phyloP scores from a whole-genome alignment of 805 yeast species.

The Saturnispora gosingensis region DNA sequence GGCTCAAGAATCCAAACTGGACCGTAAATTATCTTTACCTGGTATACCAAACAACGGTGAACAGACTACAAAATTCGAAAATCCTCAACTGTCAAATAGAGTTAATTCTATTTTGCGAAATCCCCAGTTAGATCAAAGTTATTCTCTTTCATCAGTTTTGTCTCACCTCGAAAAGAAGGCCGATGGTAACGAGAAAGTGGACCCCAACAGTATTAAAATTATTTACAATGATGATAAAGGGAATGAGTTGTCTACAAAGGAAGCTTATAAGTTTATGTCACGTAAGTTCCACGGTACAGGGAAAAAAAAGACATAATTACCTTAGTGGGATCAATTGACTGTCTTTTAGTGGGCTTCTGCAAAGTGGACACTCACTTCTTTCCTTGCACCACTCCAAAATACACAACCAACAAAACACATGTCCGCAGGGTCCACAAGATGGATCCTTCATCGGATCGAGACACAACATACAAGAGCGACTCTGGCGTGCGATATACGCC shows the following conservation, averaged over 20 bases:
- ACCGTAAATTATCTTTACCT: background rate
- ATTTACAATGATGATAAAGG: slow-evolving; percentile 62
- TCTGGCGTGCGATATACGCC: slow-evolving; percentile 58
- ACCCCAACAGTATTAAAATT: slow-evolving; percentile 36
- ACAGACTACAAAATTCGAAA: background rate
- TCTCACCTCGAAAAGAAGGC: slow-evolving; percentile 2
- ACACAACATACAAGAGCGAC: slow-evolving; percentile 80
- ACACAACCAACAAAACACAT: slow-evolving; percentile 87
- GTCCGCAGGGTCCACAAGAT: slow-evolving; percentile 84
- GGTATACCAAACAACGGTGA: background rate
- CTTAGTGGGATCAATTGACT: slow-evolving; percentile 55
- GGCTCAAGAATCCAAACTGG: slow-evolving; percentile 14
- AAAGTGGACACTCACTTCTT: slow-evolving; percentile 82
- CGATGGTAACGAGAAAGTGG: slow-evolving; percentile 8
- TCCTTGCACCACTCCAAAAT: slow-evolving; percentile 85
- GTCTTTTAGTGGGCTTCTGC: slow-evolving; percentile 61
- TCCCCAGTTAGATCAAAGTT: slow-evolving; percentile 1
- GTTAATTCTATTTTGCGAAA: slow-evolving; percentile 1
- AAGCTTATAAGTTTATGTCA: slow-evolving; percentile 69
- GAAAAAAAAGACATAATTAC: slow-evolving; percentile 18
- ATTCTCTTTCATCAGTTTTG: slow-evolving; percentile 9
- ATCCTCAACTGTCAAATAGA: background rate
- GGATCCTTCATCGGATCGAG: slow-evolving; percentile 74
- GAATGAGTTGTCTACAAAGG: slow-evolving; percentile 45
- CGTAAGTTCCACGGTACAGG: slow-evolving; percentile 65